Evolutionary conservation across 1,139 yeast genomes (phyloP), one percentile per base, ranked within the genome.

Genomic region (Suhomyces ambrosiae): DNA sequence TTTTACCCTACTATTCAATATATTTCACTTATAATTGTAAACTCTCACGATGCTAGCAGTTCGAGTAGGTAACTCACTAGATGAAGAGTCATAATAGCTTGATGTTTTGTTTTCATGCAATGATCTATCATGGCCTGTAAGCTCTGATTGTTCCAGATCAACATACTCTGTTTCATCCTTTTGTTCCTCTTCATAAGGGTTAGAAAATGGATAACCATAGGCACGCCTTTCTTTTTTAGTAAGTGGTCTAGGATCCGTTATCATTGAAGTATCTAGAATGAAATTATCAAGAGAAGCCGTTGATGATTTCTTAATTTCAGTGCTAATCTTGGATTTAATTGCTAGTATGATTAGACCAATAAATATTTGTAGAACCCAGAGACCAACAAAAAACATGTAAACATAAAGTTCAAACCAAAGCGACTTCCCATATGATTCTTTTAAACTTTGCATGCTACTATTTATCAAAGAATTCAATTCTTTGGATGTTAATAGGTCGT

Each of bases 341-440:
- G 15, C 22, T 1, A 60, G 36, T 2, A 68, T 49, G 0, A 52
- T 7, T 3, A 52, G 17, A 2, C 74, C 85, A 4, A 74, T 48
- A 0, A 72, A 23, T 1, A 73, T 25, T 47, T 78, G 80, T 0
- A 71, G 8, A 0, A 66, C 3, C 84, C 86, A 82, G 0, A 75
- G 27, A 0, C 65, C 69, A 2, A 80, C 36, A 1, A 83, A 49
- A 0, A 55, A 61, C 1, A 69, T 27, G 2, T 80, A 65, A 3
- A 82, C 58, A 30, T 61, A 61, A 3, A 80, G 52, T 52, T 82
- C 86, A 7, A 63, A 38, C 45, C 56, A 45, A 4, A 79, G 43
- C 0, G 72, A 56, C 3, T 61, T 47, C 26, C 56, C 56, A 47
- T 69, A 77, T 3, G 61, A 40, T 0, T 45, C 45, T 7, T 58